Base-by-base conservation (phyloP, 352 stramenopile genomes). In the Blastocystis sp. region DNA sequence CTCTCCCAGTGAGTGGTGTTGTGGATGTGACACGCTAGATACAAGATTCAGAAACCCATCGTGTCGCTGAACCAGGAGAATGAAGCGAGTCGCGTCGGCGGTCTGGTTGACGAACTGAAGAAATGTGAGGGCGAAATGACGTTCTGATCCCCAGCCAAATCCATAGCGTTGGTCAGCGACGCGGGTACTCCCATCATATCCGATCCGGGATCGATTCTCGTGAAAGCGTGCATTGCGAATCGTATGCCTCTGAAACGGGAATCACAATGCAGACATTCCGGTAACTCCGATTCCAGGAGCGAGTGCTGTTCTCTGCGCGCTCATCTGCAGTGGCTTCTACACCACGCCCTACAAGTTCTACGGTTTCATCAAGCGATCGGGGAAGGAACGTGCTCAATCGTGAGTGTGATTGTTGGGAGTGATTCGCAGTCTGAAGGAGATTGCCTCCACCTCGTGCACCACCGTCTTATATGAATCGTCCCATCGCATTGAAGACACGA, bases 271-370 rank as follows among this genome's bases (percentile, higher is more conserved):
- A 77, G 66, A 35, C 24, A 77, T 77, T 51, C 66, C 66, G 21
- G 39, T 80, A 19, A 62, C 55, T 21, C 69, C 69, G 21, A 62
- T 80, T 61, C 69, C 69, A 3, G 69, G 69, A 41, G 33, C 69
- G 16, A 80, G 29, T 63, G 69, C 69, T 1, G 69, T n/a, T 13
- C 29, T 80, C 13, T 41, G 19, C 12, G 69, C 69, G n/a, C 69
- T 80, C 31, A 51, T 80, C 6, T 80, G 69, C n/a, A 80, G 69
- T 62, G 69, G 69, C 6, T 80, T 80, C n/a, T 80, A 80, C 55
- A 63, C 55, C 13, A 80, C 69, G 10, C 69, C 69, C 29, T 80
- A 62, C 55, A 13, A 37, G 37, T 80, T 80, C 35, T n/a, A 61
- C 26, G 69, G 69, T 12, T 80, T 80, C 45, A 62, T 80, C 26